Evolutionary conservation across 2,329 filamentous ascomycete genomes (phyloP).

Genomic region (Verticillium isaacii): DNA sequence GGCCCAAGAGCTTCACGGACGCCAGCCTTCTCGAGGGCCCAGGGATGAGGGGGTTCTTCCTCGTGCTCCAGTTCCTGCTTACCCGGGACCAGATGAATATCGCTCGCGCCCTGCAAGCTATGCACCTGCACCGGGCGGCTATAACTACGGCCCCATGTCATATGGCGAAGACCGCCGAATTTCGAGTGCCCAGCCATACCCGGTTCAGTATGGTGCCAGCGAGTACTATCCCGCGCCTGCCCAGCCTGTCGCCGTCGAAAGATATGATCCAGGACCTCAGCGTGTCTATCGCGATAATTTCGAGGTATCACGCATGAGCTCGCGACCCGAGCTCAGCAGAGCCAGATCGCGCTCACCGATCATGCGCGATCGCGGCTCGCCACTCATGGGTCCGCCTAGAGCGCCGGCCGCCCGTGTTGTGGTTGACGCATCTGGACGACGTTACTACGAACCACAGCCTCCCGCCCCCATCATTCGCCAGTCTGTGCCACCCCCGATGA

Average conservation of each 20-base stretch:
- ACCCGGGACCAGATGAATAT: conserved; percentile 25
- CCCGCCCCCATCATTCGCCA: conserved; percentile 35
- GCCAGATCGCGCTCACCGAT: conserved; percentile 44
- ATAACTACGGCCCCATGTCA: conserved; percentile 23
- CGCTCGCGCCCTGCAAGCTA: conserved; percentile 18
- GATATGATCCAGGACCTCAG: conserved; percentile 33
- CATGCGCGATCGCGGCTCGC: conserved; percentile 36
- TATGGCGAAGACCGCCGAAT: conserved; percentile 26
- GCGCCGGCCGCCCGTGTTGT: conserved; percentile 63
- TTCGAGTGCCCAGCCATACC: conserved; percentile 26
- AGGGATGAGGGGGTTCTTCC: conserved; percentile 23
- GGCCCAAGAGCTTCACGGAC: conserved; percentile 33
- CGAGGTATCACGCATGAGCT: conserved; percentile 38
- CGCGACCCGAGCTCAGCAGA: conserved; percentile 43
- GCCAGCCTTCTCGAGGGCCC: conserved; percentile 20
- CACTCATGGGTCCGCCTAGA: conserved; percentile 45
- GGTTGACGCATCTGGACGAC: conserved; percentile 77
- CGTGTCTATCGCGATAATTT: conserved; percentile 39
- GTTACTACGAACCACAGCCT: conserved; percentile 58
- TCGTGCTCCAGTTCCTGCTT: conserved; percentile 18
- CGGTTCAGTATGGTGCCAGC: conserved; percentile 30
- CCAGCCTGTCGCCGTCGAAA: conserved; percentile 36
- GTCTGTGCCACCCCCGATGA: conserved; percentile 45
- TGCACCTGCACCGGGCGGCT: conserved; percentile 1
- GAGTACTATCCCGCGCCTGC: conserved; percentile 32